Evolutionary conservation across 129 eudicot genomes (phyloP), one percentile per base, ranked within the genome.

Genomic region (Ambrosia trifida): DNA sequence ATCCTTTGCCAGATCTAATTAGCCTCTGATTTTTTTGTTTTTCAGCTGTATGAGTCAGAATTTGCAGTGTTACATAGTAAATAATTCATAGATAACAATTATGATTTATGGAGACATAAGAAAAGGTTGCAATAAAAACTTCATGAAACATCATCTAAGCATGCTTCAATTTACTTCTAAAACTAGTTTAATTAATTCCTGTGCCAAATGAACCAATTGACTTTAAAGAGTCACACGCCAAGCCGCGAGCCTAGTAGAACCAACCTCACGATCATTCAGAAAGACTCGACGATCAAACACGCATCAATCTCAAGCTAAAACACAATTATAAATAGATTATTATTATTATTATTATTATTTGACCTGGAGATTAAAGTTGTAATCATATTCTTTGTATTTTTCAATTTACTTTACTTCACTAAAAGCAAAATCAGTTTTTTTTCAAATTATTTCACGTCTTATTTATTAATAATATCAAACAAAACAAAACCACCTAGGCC

Each of bases 1-100:
- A 74, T 35, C 76, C 31, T 51, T 61, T 84, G 43, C 96, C 89
- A 0, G 90, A 89, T 75, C 77, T 89, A 71, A 89, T 86, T 73
- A 80, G 83, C 65, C 80, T 85, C 69, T 82, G 41, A 63, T 10
- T 6, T 13, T 28, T 58, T 14, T 57, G 19, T 19, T 43, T 4
- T 64, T n/a, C n/a, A 40, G 51, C 54, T 64, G 35, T 35, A 38
- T 38, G 71, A 53, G 33, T 52, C 61, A 64, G 32, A 5, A 41
- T 4, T 51, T 41, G 13, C 35, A 52, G 50, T 52, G 66, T 51
- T 51, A 46, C 11, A 16, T 59, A 57, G 63, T 57, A 40, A 28
- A 72, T 59, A 44, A 60, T 18, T 57, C 63, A 12, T 16, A 7
- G 38, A 35, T 45, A 50, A 32, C 65, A 69, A 52, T 40, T 40